Base-by-base conservation (phyloP, 2,329 filamentous ascomycete genomes). In the Hypocreales sp. region DNA sequence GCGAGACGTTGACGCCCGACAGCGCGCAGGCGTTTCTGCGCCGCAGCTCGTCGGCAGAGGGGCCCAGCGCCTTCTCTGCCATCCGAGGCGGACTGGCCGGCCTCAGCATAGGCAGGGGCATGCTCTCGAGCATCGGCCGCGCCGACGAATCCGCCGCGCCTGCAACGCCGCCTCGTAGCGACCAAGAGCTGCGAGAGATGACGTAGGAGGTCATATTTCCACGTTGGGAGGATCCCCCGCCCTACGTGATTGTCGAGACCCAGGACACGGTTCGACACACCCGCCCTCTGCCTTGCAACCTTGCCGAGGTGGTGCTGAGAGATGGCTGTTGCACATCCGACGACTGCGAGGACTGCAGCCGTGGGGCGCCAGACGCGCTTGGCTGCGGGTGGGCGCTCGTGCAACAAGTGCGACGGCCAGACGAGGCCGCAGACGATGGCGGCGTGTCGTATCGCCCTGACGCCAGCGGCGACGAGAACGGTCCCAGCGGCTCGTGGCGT, bases 1-100 rank as follows among this genome's bases (percentile, higher is more conserved):
- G 74, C 30, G 55, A 62, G 23, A 56, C 59, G 5, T 42, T 67
- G 13, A 67, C 61, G 2, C 58, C 60, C 0, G 47, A 47, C 4
- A 31, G 39, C 8, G 41, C 45, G 4, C 42, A 52, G n/a, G 39
- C 51, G 3, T 37, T 52, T 14, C 41, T 64, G 4, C 51, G 54
- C 21, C 54, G 57, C 12, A 64, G 58, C 34, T 48, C 51, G 2
- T 64, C 60, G 18, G 53, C 60, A 4, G 58, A 64, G 22, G 52
- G 47, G 5, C 31, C 54, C 2, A 55, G 50, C n/a, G 48, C 61
- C 4, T 55, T 68, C 31, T 42, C 59, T 5, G 46, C 54, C 11
- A 52, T 68, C 15, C 50, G 56, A 28, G 63, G 67, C 15, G 60
- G 60, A 14, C 55, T 68, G 11, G 53, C 55, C 2, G 55, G 55